Percentiles rank a stretch among this genome's conserved stretches.
Conservation (phyloP, 2,329 filamentous ascomycete genomes). For the Akanthomyces lecanii region DNA sequence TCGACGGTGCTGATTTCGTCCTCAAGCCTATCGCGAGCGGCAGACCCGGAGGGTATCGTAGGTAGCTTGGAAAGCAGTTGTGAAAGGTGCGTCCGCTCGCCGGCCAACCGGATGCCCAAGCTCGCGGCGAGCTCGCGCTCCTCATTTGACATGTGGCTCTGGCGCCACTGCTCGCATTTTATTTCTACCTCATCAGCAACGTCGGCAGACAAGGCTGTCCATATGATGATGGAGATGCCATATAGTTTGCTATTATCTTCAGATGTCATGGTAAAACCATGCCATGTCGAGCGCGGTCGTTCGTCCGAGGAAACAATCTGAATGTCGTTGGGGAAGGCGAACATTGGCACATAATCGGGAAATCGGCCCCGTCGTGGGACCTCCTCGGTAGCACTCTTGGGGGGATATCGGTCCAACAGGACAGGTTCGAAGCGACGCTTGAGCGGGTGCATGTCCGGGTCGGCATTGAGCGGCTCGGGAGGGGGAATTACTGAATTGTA, state of each 20-base stretch:
- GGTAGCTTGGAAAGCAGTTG: slow-evolving; percentile 81
- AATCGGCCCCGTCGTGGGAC: slow-evolving; percentile 76
- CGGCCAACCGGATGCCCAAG: slow-evolving; percentile 79
- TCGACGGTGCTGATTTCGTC: slow-evolving; percentile 94
- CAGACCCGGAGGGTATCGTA: slow-evolving; percentile 71
- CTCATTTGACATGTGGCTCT: slow-evolving; percentile 80
- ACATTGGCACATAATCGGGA: slow-evolving; percentile 98
- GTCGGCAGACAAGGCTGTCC: slow-evolving; percentile 78
- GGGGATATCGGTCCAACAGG: slow-evolving; percentile 89
- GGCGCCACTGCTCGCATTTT: slow-evolving; percentile 80
- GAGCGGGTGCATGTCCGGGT: slow-evolving; percentile 91
- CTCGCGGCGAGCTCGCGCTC: slow-evolving; percentile 91
- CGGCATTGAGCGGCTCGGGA: slow-evolving; percentile 83
- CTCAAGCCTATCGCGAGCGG: slow-evolving; percentile 77
- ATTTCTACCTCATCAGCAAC: slow-evolving; percentile 80
- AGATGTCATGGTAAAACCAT: slow-evolving; percentile 96
- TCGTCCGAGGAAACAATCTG: slow-evolving; percentile 95
- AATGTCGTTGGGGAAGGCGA: slow-evolving; percentile 97
- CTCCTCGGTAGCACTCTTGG: slow-evolving; percentile 77
- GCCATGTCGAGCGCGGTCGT: slow-evolving; percentile 92
- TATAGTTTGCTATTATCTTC: slow-evolving; percentile 89
- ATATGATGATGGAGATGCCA: slow-evolving; percentile 85
- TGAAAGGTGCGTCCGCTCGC: slow-evolving; percentile 84
- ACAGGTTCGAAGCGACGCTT: slow-evolving; percentile 93
- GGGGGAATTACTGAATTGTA: slow-evolving; percentile 97